Percentiles rank a stretch among this genome's conserved stretches.
Conservation (phyloP, 805 yeast species). For the Metschnikowia vanudenii region DNA sequence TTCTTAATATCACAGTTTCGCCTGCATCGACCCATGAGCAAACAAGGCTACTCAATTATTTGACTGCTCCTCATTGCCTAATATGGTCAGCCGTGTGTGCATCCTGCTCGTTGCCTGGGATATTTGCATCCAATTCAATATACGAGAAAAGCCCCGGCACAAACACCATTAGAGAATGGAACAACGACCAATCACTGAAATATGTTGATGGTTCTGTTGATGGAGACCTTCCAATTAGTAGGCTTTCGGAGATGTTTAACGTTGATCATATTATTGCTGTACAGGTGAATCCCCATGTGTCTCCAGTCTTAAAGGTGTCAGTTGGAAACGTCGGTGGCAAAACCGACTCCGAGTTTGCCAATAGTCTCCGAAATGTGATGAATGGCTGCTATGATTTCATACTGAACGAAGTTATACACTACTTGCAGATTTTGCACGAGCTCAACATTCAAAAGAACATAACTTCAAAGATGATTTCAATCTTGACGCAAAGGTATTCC, state of each 20-base stretch:
- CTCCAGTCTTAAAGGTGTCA: slow-evolving; percentile 75
- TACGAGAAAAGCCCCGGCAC: slow-evolving; percentile 79
- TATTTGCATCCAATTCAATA: slow-evolving; percentile 82
- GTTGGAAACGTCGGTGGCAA: slow-evolving; percentile 69
- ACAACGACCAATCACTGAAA: slow-evolving; percentile 64
- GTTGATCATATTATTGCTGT: slow-evolving; percentile 97
- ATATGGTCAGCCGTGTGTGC: slow-evolving; percentile 92
- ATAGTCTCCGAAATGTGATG: slow-evolving; percentile 51
- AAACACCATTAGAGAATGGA: slow-evolving; percentile 77
- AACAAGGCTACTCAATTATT: slow-evolving; percentile 74
- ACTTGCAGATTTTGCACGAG: slow-evolving; percentile 68
- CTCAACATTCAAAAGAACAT: slow-evolving; percentile 72
- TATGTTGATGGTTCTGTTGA: slow-evolving; percentile 97
- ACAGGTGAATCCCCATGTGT: slow-evolving; percentile 95
- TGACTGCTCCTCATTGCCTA: slow-evolving; percentile 78
- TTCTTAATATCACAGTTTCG: slow-evolving; percentile 91
- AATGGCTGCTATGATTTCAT: slow-evolving; percentile 56
- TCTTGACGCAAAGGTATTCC: slow-evolving; percentile 81
- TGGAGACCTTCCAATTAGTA: slow-evolving; percentile 85
- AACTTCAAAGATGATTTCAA: slow-evolving; percentile 69
- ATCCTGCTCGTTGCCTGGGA: slow-evolving; percentile 90
- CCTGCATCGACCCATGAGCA: slow-evolving; percentile 90
- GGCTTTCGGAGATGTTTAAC: slow-evolving; percentile 94
- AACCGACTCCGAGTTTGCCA: slow-evolving; percentile 58
- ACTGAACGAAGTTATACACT: slow-evolving; percentile 74